Evolutionary conservation across 306 rosid genomes (phyloP).

Genomic region (Begonia fuchsioides): DNA sequence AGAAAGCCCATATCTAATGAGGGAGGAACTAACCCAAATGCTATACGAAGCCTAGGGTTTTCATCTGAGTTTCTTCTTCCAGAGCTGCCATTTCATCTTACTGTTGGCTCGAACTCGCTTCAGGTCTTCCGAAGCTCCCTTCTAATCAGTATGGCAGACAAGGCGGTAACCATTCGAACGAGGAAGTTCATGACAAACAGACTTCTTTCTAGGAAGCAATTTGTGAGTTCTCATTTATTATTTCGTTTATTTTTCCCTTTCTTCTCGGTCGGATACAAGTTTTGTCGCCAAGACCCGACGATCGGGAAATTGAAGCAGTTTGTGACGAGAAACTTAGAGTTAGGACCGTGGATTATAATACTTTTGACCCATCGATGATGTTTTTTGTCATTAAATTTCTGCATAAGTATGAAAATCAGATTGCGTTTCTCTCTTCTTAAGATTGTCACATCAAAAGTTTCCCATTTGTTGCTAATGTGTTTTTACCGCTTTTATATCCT

Average conservation of each 20-base stretch:
- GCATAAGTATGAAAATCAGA: not conserved
- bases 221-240: slow-evolving; percentile 29
- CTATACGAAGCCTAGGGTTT: not conserved
- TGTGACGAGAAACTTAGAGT: not conserved
- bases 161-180: slow-evolving; percentile 79
- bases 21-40: not conserved
- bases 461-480: too few species aligned
- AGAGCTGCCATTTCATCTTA: not conserved
- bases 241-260: not conserved
- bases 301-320: not conserved
- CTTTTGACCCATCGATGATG: not conserved
- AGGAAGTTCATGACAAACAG: slow-evolving; percentile 88
- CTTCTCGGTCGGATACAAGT: not conserved
- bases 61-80: not conserved
- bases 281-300: not conserved
- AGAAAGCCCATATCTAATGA: too few species aligned
- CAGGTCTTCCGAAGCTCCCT: not conserved
- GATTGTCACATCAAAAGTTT: not conserved
- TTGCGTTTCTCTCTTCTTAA: not conserved
- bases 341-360: not conserved
- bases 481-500: not conserved
- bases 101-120: not conserved
- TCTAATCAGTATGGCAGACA: slow-evolving; percentile 58
- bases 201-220: slow-evolving; percentile 83
- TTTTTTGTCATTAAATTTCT: not conserved